Conservation (phyloP, 2,329 filamentous ascomycete species). For the Pseudocercospora cruenta region DNA sequence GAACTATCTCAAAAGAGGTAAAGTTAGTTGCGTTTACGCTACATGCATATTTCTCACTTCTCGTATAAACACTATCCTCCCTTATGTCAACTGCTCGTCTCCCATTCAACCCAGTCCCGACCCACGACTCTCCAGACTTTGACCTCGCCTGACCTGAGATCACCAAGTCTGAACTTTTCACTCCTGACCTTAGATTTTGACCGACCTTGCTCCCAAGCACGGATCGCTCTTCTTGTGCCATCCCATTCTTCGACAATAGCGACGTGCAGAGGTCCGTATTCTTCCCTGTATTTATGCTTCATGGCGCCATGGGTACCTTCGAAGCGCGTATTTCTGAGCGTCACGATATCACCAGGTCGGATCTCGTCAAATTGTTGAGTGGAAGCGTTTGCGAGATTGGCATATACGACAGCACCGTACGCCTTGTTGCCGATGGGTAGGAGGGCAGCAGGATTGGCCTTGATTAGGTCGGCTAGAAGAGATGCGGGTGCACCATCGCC, state of each 20-base stretch:
- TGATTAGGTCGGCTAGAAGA: constrained; percentile 77
- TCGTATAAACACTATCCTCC: constrained; percentile 4
- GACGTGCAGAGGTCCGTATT: constrained; percentile 77
- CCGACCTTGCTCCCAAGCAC: constrained; percentile 91
- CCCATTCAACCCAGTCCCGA: constrained; percentile 90
- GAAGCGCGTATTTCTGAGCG: constrained; percentile 89
- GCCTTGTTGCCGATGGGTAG: constrained; percentile 83
- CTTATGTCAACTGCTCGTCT: constrained; percentile 37
- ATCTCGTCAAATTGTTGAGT: constrained; percentile 92
- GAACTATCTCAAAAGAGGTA: neutral
- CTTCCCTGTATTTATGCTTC: constrained; percentile 88
- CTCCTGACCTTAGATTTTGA: constrained; percentile 86
- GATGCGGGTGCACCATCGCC: constrained; percentile 81
- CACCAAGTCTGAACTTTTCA: constrained; percentile 92
- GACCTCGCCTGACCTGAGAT: constrained; percentile 89
- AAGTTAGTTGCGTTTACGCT: neutral
- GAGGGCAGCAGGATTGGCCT: constrained; percentile 68
- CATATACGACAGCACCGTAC: constrained; percentile 90
- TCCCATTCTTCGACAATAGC: constrained; percentile 95
- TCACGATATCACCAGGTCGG: constrained; percentile 87
- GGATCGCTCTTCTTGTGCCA: constrained; percentile 95
- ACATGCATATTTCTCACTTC: neutral
- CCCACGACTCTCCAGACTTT: constrained; percentile 97
- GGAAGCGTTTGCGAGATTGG: constrained; percentile 91
- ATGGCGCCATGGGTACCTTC: constrained; percentile 85